Evolutionary conservation across 1,284 basidiomycete species (phyloP).

Genomic region (Rhodofomes roseus): DNA sequence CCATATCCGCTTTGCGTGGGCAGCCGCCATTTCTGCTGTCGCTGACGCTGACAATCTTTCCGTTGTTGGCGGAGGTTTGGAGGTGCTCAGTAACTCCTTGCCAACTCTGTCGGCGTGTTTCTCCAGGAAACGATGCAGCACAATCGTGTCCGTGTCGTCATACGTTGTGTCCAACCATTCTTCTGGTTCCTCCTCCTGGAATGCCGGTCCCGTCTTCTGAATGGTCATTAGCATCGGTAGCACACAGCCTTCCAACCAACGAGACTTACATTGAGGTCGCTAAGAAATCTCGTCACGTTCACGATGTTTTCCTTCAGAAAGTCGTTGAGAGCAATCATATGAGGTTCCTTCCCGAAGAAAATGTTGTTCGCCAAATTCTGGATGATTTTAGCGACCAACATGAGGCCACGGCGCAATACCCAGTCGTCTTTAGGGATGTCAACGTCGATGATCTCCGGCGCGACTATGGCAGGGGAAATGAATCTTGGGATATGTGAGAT

Average conservation of each 20-base stretch:
- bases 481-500: slow-evolving; percentile 42
- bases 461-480: slow-evolving; percentile 83
- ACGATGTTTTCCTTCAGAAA: slow-evolving; percentile 78
- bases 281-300: slow-evolving; percentile 80
- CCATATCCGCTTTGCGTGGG: slow-evolving; percentile 74
- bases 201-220: slow-evolving; percentile 52
- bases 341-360: slow-evolving; percentile 83
- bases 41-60: slow-evolving; percentile 34
- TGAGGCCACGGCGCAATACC: slow-evolving; percentile 70
- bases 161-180: slow-evolving; percentile 72
- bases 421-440: slow-evolving; percentile 64
- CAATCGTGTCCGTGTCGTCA: slow-evolving; percentile 78
- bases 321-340: slow-evolving; percentile 79
- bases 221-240: neutral
- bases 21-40: slow-evolving; percentile 45
- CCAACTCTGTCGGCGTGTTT: slow-evolving; percentile 83
- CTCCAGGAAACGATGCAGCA: slow-evolving; percentile 80
- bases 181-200: slow-evolving; percentile 54
- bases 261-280: slow-evolving; percentile 38
- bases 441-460: slow-evolving; percentile 82
- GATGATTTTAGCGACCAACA: slow-evolving; percentile 87
- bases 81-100: slow-evolving; percentile 74
- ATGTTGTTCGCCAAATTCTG: slow-evolving; percentile 94
- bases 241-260: neutral
- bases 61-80: slow-evolving; percentile 44